Evolutionary conservation across 768 basidiomycete species (phyloP), one percentile per base, ranked within the genome.

Genomic region (Pleurotus cornucopiae): DNA sequence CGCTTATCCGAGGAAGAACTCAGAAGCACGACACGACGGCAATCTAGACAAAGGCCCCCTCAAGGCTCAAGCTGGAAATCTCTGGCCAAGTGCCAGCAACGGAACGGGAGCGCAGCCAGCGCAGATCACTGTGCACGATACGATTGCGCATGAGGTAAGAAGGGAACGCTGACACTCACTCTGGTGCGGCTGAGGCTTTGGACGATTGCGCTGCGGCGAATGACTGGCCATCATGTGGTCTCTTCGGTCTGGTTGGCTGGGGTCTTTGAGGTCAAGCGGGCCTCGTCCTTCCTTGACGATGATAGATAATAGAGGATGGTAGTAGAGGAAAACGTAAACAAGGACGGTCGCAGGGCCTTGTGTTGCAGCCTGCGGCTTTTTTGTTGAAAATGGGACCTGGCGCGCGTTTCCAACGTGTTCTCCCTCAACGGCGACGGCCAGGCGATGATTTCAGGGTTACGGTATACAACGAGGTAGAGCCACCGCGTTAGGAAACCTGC

Each of bases 361-460:
- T 54, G 45, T 25, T 56, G 39, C 47, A 58, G 7, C 51, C 18
- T 38, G n/a, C n/a, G 37, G 37, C 20, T 53, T 53, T 53, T 53
- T 39, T 43, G 51, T 68, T 62, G 63, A 62, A 57, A 62, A 58
- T 66, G 77, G 79, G 37, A 49, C 6, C 51, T 39, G 39, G 37
- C 51, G 51, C 81, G 77, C 80, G 83, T 78, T 83, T 82, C 75
- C 83, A 86, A 85, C 84, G 84, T 85, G 84, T 53, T 43, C 18
- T 34, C 34, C 48, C 37, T 53, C 37, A 23, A 53, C 51, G 51
- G 74, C 71, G 66, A 71, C 70, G 69, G 70, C 70, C 70, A 72
- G 68, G 66, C 61, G 66, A 69, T 70, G 69, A 67, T 68, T 73
- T 67, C 69, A 67, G 67, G 63, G 30, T 34, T 34, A 34, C 30